Evolutionary conservation across 306 rosid species (phyloP).

Genomic region (Begonia loranthoides): DNA sequence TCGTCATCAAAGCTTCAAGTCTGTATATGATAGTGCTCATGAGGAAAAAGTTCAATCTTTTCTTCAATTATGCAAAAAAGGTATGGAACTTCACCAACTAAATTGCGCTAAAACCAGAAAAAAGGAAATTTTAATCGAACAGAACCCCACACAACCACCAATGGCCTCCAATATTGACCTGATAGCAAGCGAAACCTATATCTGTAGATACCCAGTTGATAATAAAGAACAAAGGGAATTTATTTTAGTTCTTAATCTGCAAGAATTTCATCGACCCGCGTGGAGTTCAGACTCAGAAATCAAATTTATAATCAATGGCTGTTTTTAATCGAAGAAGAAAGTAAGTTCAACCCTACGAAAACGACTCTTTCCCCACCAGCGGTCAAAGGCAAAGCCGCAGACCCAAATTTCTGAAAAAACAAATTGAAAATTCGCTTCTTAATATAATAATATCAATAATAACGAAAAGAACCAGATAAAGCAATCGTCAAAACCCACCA

Average conservation of each 20-base stretch:
- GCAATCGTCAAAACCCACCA: conserved; percentile 17
- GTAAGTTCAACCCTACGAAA: conserved; percentile 26
- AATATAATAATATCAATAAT: background rate
- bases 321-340: conserved; percentile 3
- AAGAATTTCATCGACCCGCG: conserved; percentile 1
- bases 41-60: background rate
- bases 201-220: conserved; percentile 4
- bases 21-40: too few species aligned
- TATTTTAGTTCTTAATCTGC: background rate
- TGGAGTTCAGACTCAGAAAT: background rate
- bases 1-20: background rate
- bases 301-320: conserved; percentile 7
- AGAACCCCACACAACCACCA: conserved; percentile 9
- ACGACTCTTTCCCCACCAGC: conserved; percentile 27
- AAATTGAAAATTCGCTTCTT: too few species aligned
- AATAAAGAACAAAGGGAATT: conserved; percentile 3
- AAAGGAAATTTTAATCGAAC: conserved; percentile 1
- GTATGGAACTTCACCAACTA: background rate
- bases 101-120: background rate
- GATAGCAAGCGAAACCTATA: conserved; percentile 8
- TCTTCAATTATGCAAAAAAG: background rate
- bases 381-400: conserved; percentile 25
- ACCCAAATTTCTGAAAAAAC: conserved; percentile 12
- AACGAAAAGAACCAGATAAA: background rate
- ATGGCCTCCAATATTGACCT: conserved; percentile 24